Percentiles rank a stretch among this genome's conserved stretches.
These are phyloP conservation scores for Rosa lucieae DNA, from an alignment of 306 rosid genomes.

Conservation along the genomic window DNA sequence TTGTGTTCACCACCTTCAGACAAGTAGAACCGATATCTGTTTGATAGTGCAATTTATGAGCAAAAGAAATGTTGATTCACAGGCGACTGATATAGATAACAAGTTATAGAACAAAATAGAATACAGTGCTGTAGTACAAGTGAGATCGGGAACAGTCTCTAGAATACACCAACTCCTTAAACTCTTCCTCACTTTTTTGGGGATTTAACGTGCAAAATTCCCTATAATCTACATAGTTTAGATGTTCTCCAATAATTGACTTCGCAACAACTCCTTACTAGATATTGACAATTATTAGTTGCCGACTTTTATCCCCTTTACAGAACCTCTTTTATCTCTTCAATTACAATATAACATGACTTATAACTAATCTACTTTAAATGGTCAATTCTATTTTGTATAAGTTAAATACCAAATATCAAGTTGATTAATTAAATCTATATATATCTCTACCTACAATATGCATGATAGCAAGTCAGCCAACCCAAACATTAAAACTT, in stretches of 20 bases:
- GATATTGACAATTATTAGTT: background rate
- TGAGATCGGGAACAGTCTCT: background rate
- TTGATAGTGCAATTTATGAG: background rate
- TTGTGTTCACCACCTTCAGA: background rate
- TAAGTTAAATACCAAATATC: background rate
- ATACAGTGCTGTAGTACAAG: slow-evolving; percentile 5
- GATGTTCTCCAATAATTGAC: background rate
- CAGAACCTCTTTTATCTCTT: background rate
- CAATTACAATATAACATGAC: background rate
- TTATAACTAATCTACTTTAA: background rate
- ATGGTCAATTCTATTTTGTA: background rate
- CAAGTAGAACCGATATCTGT: background rate
- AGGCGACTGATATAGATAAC: slow-evolving; percentile 1
- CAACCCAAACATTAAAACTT: slow-evolving; percentile 1
- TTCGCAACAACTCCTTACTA: slow-evolving; percentile 4
- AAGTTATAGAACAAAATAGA: background rate
- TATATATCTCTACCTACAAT: background rate
- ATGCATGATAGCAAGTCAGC: background rate
- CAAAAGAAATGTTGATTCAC: slow-evolving; percentile 5
- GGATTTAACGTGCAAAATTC: background rate
- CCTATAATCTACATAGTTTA: background rate
- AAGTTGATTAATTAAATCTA: slow-evolving; percentile 1
- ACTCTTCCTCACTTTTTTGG: background rate
- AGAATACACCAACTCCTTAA: slow-evolving; percentile 3
- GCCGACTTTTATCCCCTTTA: background rate